phyloP scores from a whole-genome alignment of 2,329 filamentous ascomycete genomes.

The Sarocladium brachiariae region DNA sequence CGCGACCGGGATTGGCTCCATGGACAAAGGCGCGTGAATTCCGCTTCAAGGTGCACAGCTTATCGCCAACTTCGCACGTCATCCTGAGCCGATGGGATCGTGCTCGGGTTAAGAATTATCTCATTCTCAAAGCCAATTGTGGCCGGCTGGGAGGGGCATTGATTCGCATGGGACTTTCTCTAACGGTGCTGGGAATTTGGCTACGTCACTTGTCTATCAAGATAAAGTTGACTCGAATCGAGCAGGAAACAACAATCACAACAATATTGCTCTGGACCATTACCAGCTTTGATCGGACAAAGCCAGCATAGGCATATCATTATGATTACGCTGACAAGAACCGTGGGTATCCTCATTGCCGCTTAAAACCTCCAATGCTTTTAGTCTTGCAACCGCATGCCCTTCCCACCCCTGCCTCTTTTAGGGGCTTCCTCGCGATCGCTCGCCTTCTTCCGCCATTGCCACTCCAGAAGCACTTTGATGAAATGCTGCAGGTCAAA shows the following conservation, averaged over 20 bases:
- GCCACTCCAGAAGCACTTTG: constrained; percentile 88
- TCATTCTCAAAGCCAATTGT: no score
- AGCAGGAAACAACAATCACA: no score
- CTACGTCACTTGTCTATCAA: not conserved
- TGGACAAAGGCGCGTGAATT: not conserved
- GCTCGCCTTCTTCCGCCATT: constrained; percentile 55
- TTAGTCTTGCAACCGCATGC: not conserved
- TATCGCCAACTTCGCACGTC: no score
- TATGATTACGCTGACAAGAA: constrained; percentile 1
- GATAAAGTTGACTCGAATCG: no score
- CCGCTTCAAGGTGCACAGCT: not conserved
- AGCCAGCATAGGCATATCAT: not conserved
- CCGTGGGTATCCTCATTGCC: constrained; percentile 4
- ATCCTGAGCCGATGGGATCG: no score
- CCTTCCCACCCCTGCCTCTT: constrained; percentile 22
- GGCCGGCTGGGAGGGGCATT: no score
- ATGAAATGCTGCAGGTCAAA: constrained; percentile 92
- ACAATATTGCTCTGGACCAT: no score
- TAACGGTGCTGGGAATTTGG: not conserved
- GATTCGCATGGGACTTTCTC: no score
- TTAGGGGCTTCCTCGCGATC: constrained; percentile 42
- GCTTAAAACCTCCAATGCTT: not conserved
- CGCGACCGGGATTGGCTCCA: constrained; percentile 2
- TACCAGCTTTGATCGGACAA: no score
- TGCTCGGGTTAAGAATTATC: no score